Evolutionary conservation across 1,284 basidiomycete genomes (phyloP).

Genomic region (Melampsora americana): DNA sequence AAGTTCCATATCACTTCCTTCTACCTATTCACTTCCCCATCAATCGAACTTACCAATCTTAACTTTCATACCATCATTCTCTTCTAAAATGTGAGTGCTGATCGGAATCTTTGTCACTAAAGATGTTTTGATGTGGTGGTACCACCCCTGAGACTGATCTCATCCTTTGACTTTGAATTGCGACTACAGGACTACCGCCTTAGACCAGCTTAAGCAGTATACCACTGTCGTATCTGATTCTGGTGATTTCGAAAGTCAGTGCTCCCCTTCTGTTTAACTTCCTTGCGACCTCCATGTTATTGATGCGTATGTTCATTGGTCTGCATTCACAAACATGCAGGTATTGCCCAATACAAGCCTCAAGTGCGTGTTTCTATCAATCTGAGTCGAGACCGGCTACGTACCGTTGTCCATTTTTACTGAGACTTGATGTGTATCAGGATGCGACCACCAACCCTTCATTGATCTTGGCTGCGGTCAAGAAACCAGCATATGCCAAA

Average conservation of each 20-base stretch:
- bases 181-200: constrained; percentile 65
- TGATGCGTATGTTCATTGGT: not conserved
- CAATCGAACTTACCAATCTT: not conserved
- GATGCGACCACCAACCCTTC: constrained; percentile 86
- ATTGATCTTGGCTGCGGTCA: constrained; percentile 82
- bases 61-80: not conserved
- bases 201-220: constrained; percentile 80
- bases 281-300: not conserved
- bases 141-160: not conserved
- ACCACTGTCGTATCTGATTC: constrained; percentile 65
- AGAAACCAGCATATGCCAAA: constrained; percentile 78
- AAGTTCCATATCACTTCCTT: too few species aligned
- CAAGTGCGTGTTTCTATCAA: constrained; percentile 25
- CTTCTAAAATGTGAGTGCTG: not conserved
- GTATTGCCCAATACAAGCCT: constrained; percentile 43
- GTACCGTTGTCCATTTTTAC: not conserved
- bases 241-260: constrained; percentile 45
- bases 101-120: not conserved
- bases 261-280: not conserved
- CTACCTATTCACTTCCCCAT: not conserved
- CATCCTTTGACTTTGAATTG: not conserved
- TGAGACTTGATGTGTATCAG: not conserved
- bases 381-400: not conserved
- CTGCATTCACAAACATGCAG: not conserved
- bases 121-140: not conserved